Conservation (phyloP, 148 eudicot species). For the Pharnaceum exiguum region DNA sequence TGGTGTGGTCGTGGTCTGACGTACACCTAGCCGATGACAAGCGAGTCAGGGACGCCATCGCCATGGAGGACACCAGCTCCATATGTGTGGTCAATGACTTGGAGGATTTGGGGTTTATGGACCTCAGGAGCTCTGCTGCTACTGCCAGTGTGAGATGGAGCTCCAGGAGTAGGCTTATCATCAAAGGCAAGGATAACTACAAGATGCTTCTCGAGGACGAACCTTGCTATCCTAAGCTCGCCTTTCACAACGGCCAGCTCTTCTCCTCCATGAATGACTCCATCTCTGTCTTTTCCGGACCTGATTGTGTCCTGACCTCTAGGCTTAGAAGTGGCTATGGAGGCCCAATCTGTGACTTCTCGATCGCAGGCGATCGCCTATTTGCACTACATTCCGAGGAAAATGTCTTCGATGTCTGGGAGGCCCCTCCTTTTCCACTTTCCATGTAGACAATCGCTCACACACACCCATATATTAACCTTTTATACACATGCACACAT, state of each 20-base stretch:
- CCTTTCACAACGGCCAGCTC: conserved; percentile 61
- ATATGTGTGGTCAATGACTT: conserved; percentile 83
- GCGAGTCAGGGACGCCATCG: conserved; percentile 76
- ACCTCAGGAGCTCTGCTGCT: conserved; percentile 43
- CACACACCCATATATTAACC: not conserved
- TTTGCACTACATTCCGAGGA: conserved; percentile 87
- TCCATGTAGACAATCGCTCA: not conserved
- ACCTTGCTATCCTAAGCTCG: conserved; percentile 83
- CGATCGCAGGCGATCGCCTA: conserved; percentile 80
- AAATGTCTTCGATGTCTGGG: conserved; percentile 91
- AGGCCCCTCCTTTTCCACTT: conserved; percentile 55
- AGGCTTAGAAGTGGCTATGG: conserved; percentile 58
- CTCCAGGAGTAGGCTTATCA: conserved; percentile 52
- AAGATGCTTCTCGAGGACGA: conserved; percentile 51
- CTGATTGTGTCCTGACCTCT: conserved; percentile 87
- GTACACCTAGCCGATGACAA: conserved; percentile 37
- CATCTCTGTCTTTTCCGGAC: conserved; percentile 73
- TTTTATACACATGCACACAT: too few relatives aligned
- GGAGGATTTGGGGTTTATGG: conserved; percentile 88
- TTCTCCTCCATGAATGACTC: conserved; percentile 81
- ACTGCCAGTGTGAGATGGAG: conserved; percentile 68
- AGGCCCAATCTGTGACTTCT: conserved; percentile 87
- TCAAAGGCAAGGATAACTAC: conserved; percentile 45
- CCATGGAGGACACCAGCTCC: conserved; percentile 59
- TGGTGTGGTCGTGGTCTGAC: conserved; percentile 92